Evolutionary conservation across 306 rosid genomes (phyloP), one percentile per base, ranked within the genome.

Genomic region (Ormosia emarginata): DNA sequence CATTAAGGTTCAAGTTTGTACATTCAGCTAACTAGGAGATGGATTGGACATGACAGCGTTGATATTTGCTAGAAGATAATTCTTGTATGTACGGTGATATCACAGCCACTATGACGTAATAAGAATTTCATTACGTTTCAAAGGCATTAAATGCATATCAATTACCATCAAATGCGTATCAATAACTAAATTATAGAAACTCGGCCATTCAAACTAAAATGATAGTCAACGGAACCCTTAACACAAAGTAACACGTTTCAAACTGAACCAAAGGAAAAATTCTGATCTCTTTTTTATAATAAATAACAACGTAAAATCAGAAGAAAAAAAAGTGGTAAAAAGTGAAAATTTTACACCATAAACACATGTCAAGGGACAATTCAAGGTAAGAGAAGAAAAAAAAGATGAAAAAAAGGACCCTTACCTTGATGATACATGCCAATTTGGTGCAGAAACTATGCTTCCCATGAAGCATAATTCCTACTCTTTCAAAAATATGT

Each of bases 401-500:
- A 3, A 74, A 63, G 37, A 41, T 50, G 39, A 24, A 53, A 63
- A 74, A 17, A 58, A 14, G n/a, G 62, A 78, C 18, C 52, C 77
- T 34, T 86, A 90, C 98, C 95, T 89, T 91, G 68, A 89, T 70
- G 81, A 91, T 73, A 40, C 78, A 83, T 49, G 90, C 83, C 57
- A 91, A 87, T 84, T 91, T 94, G 85, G 86, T 85, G 88, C 90
- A 91, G 89, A 94, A 94, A 81, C 88, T 87, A 69, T 30, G 90
- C 84, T 88, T 93, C 49, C 98, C 98, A 65, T 94, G 90, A 70
- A 93, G 97, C 97, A 94, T 86, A 87, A 94, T 70, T 75, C 98
- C 92, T 46, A 90, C 90, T 53, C 82, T 79, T 52, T 90, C 94
- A 81, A 94, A 92, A 50, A 91, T 81, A 84, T 62, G 84, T 39